phyloP scores from a whole-genome alignment of 345 rosid species.

The Hibiscus tridactylites region DNA sequence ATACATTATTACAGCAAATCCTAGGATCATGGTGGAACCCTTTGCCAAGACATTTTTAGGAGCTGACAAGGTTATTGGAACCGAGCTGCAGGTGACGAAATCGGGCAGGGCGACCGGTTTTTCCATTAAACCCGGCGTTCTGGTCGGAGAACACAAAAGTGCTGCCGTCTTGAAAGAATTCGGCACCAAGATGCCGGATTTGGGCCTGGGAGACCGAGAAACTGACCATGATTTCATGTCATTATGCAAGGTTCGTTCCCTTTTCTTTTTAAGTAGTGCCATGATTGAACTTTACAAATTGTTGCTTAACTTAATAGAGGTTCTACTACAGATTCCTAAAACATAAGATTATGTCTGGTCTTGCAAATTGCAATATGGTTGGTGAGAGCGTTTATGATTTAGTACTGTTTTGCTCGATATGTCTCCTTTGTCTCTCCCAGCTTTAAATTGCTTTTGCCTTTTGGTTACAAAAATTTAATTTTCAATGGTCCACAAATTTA shows the following conservation, averaged over 20 bases:
- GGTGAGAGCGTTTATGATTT: slow-evolving; percentile 22
- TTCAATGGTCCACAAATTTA: background rate
- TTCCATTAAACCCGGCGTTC: slow-evolving; percentile 53
- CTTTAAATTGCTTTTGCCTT: background rate
- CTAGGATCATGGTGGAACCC: slow-evolving; percentile 55
- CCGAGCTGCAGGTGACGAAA: slow-evolving; percentile 63
- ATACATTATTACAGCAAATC: slow-evolving; percentile 68
- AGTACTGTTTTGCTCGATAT: background rate
- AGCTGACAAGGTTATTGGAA: slow-evolving; percentile 80
- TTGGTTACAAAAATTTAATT: background rate
- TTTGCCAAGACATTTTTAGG: slow-evolving; percentile 54
- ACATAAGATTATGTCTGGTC: background rate
- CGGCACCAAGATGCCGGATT: slow-evolving; percentile 54
- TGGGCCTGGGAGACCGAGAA: slow-evolving; percentile 74
- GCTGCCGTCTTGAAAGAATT: slow-evolving; percentile 55
- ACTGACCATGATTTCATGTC: slow-evolving; percentile 83
- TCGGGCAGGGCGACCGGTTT: slow-evolving; percentile 86
- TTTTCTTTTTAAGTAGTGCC: background rate
- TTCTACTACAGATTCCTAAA: background rate
- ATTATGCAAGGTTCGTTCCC: slow-evolving; percentile 60
- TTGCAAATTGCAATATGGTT: slow-evolving; percentile 18
- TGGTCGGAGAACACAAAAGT: slow-evolving; percentile 59
- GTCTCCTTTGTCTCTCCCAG: background rate
- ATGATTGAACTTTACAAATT: background rate
- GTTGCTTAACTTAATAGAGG: background rate